phyloP scores from a whole-genome alignment of 352 stramenopile species.

The Peronospora farinosa region DNA sequence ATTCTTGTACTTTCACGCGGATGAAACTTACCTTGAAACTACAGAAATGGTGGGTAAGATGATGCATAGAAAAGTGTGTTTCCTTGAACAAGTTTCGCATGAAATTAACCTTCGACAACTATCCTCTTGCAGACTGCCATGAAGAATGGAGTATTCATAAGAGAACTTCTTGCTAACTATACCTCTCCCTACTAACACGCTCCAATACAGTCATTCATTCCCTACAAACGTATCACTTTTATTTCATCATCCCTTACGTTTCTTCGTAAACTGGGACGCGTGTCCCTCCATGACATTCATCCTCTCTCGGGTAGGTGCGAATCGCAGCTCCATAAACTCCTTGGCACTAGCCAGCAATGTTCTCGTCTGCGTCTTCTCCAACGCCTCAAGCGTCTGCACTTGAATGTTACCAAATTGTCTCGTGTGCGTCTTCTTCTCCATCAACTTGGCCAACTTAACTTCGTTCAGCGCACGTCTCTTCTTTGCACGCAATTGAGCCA shows the following conservation, averaged over 20 bases:
- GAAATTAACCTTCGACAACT: too few species aligned
- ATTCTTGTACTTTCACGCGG: too few species aligned
- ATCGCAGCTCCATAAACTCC: constrained; percentile 46
- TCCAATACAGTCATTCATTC: too few species aligned
- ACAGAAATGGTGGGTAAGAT: too few species aligned
- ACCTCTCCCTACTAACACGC: too few species aligned
- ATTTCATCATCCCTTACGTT: constrained; percentile 15
- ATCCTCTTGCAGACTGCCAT: too few species aligned
- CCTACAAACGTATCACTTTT: not conserved
- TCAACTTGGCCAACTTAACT: constrained; percentile 20
- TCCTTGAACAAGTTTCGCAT: too few species aligned
- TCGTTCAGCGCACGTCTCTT: constrained; percentile 22
- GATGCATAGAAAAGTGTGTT: too few species aligned
- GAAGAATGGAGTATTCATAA: too few species aligned
- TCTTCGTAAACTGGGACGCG: constrained; percentile 61
- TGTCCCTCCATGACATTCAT: constrained; percentile 72
- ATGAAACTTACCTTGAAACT: too few species aligned
- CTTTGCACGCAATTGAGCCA: constrained; percentile 19
- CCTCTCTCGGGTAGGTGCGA: constrained; percentile 44
- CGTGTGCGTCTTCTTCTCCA: constrained; percentile 57
- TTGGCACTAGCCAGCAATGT: constrained; percentile 39
- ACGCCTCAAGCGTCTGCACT: constrained; percentile 55
- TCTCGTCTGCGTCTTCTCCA: constrained; percentile 40
- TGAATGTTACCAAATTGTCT: constrained; percentile 69
- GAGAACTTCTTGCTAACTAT: too few species aligned